phyloP scores from a whole-genome alignment of 2,329 filamentous ascomycete species.

The Fusarium sp. region DNA sequence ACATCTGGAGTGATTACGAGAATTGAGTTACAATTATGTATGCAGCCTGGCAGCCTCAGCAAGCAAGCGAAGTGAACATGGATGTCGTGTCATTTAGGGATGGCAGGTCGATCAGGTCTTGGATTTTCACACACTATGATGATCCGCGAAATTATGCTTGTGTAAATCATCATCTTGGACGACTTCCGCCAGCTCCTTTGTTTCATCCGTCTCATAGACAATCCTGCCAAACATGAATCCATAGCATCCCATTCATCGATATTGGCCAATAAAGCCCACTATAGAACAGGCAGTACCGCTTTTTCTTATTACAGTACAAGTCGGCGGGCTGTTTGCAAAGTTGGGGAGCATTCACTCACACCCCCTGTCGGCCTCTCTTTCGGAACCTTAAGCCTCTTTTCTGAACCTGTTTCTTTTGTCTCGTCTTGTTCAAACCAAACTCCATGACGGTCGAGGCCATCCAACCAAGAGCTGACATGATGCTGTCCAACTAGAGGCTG shows the following conservation, averaged over 20 bases:
- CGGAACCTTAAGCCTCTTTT: constrained; percentile 16
- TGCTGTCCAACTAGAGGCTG: constrained; percentile 26
- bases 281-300: background rate
- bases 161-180: constrained; percentile 27
- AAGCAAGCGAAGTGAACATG: constrained; percentile 1
- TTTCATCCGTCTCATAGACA: background rate
- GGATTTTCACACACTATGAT: constrained; percentile 15
- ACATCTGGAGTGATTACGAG: background rate
- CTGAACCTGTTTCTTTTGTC: background rate
- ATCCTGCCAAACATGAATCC: background rate
- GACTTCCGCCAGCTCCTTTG: background rate
- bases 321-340: background rate
- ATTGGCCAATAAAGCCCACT: background rate
- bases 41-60: constrained; percentile 1
- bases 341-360: background rate
- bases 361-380: constrained; percentile 26
- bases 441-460: constrained; percentile 18
- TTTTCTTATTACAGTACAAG: constrained; percentile 20
- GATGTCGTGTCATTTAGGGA: constrained; percentile 17
- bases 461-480: constrained; percentile 24
- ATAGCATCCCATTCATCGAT: background rate
- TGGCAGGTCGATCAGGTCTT: constrained; percentile 30
- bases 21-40: constrained; percentile 12
- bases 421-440: constrained; percentile 8
- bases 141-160: constrained; percentile 18